These are phyloP conservation scores for Phytomonas francai DNA, from an alignment of 208 protist species.

Conservation along the genomic window DNA sequence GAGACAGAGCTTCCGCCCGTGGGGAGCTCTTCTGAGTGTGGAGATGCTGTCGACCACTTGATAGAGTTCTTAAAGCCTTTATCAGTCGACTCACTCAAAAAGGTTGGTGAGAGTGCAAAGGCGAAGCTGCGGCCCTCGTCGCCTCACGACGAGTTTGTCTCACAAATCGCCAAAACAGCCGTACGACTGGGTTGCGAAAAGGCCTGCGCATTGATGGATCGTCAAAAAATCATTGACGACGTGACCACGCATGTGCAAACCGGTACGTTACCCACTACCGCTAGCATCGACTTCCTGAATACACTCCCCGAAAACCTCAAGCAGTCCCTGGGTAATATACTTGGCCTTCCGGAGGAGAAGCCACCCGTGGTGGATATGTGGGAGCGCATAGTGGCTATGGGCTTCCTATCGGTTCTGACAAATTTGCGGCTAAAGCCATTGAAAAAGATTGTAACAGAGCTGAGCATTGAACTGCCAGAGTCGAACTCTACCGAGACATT, in stretches of 20 bases:
- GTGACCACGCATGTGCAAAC: slow-evolving; percentile 74
- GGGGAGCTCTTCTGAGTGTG: not conserved
- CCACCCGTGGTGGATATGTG: slow-evolving; percentile 82
- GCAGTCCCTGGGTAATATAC: slow-evolving; percentile 54
- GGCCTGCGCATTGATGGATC: slow-evolving; percentile 82
- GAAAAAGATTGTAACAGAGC: slow-evolving; percentile 80
- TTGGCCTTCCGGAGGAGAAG: slow-evolving; percentile 71
- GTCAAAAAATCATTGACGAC: slow-evolving; percentile 86
- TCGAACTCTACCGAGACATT: slow-evolving; percentile 86
- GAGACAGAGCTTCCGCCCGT: not conserved
- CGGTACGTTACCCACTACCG: slow-evolving; percentile 58
- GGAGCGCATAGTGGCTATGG: slow-evolving; percentile 89
- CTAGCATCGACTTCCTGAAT: slow-evolving; percentile 81
- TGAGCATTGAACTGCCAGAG: slow-evolving; percentile 58
- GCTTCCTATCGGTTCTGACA: slow-evolving; percentile 79
- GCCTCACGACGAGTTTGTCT: slow-evolving; percentile 69
- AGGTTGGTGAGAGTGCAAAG: slow-evolving; percentile 85
- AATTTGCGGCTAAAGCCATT: slow-evolving; percentile 85
- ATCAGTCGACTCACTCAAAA: slow-evolving; percentile 86
- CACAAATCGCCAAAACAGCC: slow-evolving; percentile 80
- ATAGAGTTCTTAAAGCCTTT: slow-evolving; percentile 76
- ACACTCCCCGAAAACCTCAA: slow-evolving; percentile 74
- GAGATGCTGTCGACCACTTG: slow-evolving; percentile 66
- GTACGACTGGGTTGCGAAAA: slow-evolving; percentile 83
- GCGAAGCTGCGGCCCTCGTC: slow-evolving; percentile 73